Conservation (phyloP, 257 asterid genomes). For the Solanum sejunctum region DNA sequence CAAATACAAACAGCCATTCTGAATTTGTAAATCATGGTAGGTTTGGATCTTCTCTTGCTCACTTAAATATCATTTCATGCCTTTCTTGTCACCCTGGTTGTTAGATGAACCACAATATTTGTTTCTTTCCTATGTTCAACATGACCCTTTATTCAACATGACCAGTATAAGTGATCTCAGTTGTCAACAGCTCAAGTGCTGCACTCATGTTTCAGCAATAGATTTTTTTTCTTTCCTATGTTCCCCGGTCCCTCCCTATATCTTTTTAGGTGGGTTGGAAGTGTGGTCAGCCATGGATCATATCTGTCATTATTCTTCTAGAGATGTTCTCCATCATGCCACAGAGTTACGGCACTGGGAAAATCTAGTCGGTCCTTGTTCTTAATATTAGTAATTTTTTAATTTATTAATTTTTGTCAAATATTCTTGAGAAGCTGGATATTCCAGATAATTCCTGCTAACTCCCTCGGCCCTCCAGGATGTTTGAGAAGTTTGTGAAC, state of each 20-base stretch:
- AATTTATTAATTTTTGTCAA: background rate
- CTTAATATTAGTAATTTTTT: background rate
- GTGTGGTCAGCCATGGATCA: background rate
- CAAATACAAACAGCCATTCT: conserved; percentile 36
- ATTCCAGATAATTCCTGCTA: background rate
- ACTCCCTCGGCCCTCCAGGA: background rate
- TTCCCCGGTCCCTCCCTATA: background rate
- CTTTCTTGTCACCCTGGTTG: background rate
- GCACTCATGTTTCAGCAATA: background rate
- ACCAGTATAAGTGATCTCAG: background rate
- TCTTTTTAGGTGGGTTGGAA: background rate
- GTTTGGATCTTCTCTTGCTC: conserved; percentile 2
- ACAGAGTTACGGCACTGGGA: background rate
- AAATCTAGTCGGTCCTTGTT: background rate
- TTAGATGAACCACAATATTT: background rate
- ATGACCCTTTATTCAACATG: background rate
- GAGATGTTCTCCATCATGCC: background rate
- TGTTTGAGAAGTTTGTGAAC: background rate
- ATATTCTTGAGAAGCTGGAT: background rate
- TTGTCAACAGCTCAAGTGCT: background rate
- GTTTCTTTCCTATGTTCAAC: no score
- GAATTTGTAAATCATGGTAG: conserved; percentile 74
- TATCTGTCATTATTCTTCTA: background rate
- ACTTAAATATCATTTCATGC: background rate
- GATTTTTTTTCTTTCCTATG: background rate